Conservation (phyloP, 768 basidiomycete genomes). For the Agaricus subrufescens region DNA sequence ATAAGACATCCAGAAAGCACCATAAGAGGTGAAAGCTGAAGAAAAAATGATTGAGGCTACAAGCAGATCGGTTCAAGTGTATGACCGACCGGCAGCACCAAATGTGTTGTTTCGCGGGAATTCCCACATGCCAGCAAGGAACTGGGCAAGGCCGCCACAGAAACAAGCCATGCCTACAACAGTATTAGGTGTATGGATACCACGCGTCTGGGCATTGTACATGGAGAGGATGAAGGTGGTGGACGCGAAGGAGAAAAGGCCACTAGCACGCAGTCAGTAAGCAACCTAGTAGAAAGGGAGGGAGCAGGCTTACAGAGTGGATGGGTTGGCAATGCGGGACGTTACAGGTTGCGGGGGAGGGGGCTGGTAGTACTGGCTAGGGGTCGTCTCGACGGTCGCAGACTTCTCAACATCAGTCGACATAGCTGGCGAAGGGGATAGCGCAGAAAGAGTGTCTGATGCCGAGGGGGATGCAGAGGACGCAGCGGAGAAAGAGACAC, state of each 20-base stretch:
- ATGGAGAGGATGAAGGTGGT: constrained; percentile 78
- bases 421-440: no score
- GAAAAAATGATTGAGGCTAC: background rate
- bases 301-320: constrained; percentile 37
- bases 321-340: constrained; percentile 54
- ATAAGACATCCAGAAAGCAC: constrained; percentile 87
- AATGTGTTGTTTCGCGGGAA: constrained; percentile 67
- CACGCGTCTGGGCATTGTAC: constrained; percentile 59
- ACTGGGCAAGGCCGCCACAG: constrained; percentile 79
- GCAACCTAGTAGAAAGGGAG: background rate
- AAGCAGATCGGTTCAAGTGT: constrained; percentile 1
- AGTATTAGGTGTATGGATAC: constrained; percentile 55
- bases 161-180: constrained; percentile 86
- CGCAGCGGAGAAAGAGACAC: no score
- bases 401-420: no score
- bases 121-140: constrained; percentile 90
- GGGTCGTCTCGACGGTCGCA: no score
- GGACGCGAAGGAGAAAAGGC: constrained; percentile 79
- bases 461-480: no score
- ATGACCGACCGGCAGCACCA: constrained; percentile 62
- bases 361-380: no score
- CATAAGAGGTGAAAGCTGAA: constrained; percentile 76
- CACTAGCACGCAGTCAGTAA: constrained; percentile 33
- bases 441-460: no score
- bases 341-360: constrained; percentile 15